Conservation (phyloP, 495 filamentous ascomycete species). For the Talaromyces thailandensis region DNA sequence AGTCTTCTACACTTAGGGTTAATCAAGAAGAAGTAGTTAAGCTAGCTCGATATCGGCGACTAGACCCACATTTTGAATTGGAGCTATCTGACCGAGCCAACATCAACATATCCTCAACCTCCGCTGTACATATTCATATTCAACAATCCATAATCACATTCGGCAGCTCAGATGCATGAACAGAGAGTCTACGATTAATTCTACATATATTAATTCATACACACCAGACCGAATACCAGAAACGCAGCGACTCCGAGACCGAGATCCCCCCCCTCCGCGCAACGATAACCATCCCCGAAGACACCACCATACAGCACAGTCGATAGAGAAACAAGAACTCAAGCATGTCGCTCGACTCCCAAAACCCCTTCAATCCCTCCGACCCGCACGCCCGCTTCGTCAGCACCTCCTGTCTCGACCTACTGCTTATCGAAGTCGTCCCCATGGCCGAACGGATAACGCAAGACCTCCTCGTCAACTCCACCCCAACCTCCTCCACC, state of each 20-base stretch:
- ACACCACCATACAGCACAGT: background rate
- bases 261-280: background rate
- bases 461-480: constrained; percentile 19
- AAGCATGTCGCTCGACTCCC: constrained; percentile 4
- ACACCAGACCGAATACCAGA: background rate
- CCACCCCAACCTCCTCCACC: background rate
- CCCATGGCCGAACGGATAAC: constrained; percentile 81
- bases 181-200: background rate
- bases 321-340: background rate
- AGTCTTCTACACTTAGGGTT: background rate
- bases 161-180: background rate
- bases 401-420: constrained; percentile 74
- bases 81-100: background rate
- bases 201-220: background rate
- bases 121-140: background rate
- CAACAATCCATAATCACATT: background rate
- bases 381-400: constrained; percentile 74
- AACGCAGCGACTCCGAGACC: background rate
- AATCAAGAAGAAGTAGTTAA: background rate
- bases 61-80: background rate
- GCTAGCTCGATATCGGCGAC: background rate
- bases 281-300: background rate
- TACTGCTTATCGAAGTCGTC: constrained; percentile 92
- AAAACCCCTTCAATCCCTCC: constrained; percentile 51
- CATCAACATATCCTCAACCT: background rate